These are phyloP conservation scores for Metschnikowia kunwiensis DNA, from an alignment of 805 yeast genomes.

Conservation along the genomic window DNA sequence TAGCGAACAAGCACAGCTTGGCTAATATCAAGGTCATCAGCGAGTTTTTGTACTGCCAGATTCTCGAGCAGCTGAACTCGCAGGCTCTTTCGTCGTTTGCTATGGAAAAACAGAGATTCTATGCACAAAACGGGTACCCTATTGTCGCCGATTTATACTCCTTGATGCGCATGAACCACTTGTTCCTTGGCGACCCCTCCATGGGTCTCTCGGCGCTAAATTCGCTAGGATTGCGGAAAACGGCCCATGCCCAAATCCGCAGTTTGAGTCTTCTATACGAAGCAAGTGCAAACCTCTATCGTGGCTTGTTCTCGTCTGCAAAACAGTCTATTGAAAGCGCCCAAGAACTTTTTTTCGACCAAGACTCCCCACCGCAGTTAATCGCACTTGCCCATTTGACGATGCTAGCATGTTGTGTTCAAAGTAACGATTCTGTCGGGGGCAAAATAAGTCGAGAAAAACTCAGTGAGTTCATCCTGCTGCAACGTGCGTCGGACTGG, in stretches of 20 bases:
- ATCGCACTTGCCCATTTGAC: slow-evolving; percentile 29
- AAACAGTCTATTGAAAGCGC: slow-evolving; percentile 17
- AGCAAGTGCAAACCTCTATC: slow-evolving; percentile 28
- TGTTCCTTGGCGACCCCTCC: slow-evolving; percentile 23
- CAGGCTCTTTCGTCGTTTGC: slow-evolving; percentile 7
- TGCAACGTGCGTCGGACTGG: slow-evolving; percentile 23
- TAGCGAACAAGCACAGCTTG: slow-evolving; percentile 27
- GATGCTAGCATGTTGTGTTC: slow-evolving; percentile 25
- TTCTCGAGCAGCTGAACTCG: slow-evolving; percentile 26
- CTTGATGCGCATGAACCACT: slow-evolving; percentile 29
- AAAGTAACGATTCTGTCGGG: slow-evolving; percentile 23
- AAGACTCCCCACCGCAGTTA: slow-evolving; percentile 26
- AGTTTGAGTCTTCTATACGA: slow-evolving; percentile 26
- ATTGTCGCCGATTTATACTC: slow-evolving; percentile 28
- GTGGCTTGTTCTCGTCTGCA: slow-evolving; percentile 26
- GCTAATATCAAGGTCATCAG: slow-evolving; percentile 24
- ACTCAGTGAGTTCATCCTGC: slow-evolving; percentile 15
- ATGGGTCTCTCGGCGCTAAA: slow-evolving; percentile 25
- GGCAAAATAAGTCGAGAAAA: slow-evolving; percentile 24
- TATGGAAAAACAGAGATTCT: slow-evolving; percentile 7
- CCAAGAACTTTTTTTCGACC: slow-evolving; percentile 4
- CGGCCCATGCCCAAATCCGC: slow-evolving; percentile 15
- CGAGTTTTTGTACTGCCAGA: slow-evolving; percentile 37
- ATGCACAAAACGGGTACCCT: slow-evolving; percentile 8
- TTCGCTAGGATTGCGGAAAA: slow-evolving; percentile 9